A percentile compares a stretch with the other conserved stretches of the same genome.
Conservation (phyloP, 768 basidiomycete genomes). For the Boletus fagicola region DNA sequence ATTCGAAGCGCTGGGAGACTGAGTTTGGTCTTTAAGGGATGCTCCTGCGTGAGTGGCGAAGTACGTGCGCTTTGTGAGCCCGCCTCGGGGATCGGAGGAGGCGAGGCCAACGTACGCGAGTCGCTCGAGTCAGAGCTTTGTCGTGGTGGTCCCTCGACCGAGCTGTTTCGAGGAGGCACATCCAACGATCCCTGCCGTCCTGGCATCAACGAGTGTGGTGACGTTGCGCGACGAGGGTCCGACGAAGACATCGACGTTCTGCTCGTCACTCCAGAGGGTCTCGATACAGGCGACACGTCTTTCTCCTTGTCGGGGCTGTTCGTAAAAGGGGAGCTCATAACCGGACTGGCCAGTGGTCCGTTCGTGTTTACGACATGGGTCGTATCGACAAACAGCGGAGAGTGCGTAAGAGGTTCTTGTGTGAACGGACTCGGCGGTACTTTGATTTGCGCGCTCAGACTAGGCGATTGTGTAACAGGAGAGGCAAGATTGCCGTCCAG, state of each 20-base stretch:
- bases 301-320: constrained; percentile 20
- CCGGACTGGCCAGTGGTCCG: constrained; percentile 9
- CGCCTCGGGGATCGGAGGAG: constrained; percentile 40
- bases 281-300: constrained; percentile 15
- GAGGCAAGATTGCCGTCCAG: constrained; percentile 3
- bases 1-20: constrained; percentile 66
- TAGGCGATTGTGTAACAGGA: constrained; percentile 36
- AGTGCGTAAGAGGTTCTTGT: constrained; percentile 18
- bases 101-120: constrained; percentile 40
- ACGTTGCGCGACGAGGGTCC: constrained; percentile 9
- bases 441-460: constrained; percentile 29
- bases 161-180: constrained; percentile 12
- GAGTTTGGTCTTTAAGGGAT: constrained; percentile 54
- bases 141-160: constrained; percentile 22
- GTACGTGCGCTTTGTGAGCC: constrained; percentile 31
- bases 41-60: constrained; percentile 30
- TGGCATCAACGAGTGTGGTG: constrained; percentile 14
- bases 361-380: neutral
- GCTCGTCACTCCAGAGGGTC: neutral
- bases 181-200: constrained; percentile 21
- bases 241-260: constrained; percentile 15
- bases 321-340: constrained; percentile 10
- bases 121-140: constrained; percentile 30
- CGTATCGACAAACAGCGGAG: constrained; percentile 3
- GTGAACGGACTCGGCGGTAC: constrained; percentile 40